Evolutionary conservation across 768 basidiomycete genomes (phyloP).

Genomic region (Lanmaoa rubissima): DNA sequence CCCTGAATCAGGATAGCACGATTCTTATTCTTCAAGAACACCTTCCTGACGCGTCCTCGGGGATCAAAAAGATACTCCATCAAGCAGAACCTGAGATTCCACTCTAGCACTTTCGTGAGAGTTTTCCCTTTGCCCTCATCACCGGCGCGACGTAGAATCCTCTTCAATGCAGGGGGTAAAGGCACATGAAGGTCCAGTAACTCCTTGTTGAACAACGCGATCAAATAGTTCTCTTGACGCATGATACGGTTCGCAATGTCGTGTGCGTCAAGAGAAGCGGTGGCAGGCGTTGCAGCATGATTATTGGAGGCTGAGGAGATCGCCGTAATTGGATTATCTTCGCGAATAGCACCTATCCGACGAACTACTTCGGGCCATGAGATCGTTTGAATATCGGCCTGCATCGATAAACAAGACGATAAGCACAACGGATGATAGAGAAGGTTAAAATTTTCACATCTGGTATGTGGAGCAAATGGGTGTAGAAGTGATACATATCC

Average conservation of each 20-base stretch:
- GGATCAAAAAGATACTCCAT: constrained; percentile 93
- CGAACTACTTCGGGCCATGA: constrained; percentile 95
- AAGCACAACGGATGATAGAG: constrained; percentile 1
- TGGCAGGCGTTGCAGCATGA: constrained; percentile 58
- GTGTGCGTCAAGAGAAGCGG: constrained; percentile 93
- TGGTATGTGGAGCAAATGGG: constrained; percentile 87
- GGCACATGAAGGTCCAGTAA: constrained; percentile 86
- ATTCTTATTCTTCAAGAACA: constrained; percentile 87
- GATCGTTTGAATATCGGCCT: constrained; percentile 98
- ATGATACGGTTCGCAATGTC: constrained; percentile 97
- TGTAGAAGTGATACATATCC: constrained; percentile 97
- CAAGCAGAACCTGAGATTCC: constrained; percentile 95
- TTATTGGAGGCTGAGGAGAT: constrained; percentile 60
- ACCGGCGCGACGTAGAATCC: constrained; percentile 44
- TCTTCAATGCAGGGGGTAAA: constrained; percentile 57
- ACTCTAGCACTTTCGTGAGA: constrained; percentile 89
- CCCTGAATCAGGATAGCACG: constrained; percentile 75
- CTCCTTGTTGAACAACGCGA: constrained; percentile 97
- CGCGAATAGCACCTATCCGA: constrained; percentile 83
- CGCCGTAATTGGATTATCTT: constrained; percentile 91
- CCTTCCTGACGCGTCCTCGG: constrained; percentile 86
- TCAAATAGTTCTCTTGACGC: constrained; percentile 98
- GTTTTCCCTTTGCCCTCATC: constrained; percentile 68
- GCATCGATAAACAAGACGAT: constrained; percentile 13
- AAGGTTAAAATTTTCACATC: constrained; percentile 57